Base-by-base conservation (phyloP, 2,329 filamentous ascomycete species). In the Chaetothyriales sp. region DNA sequence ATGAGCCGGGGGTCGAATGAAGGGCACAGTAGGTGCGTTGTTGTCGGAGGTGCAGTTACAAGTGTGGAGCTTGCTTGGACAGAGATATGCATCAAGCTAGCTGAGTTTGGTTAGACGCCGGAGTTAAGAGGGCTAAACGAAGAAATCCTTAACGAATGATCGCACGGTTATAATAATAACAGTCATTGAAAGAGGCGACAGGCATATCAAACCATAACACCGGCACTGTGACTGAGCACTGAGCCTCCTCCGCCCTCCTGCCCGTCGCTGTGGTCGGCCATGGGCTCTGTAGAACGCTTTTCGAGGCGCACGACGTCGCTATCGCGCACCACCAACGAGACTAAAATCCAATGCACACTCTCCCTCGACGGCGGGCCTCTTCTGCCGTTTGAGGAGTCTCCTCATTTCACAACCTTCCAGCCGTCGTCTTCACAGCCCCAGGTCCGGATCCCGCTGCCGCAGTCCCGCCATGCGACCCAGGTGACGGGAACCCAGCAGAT, bases 281-380 rank as follows among this genome's bases (percentile, higher is more conserved):
- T 59, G 56, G 55, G 55, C 20, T 60, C 60, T 25, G 49, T 57
- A 36, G 57, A 55, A 44, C 45, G 54, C 46, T 19, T 54, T 45
- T 42, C 55, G 2, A 82, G 88, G 44, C 84, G 90, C 64, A 86
- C 83, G 67, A 81, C 86, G 48, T 79, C 82, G 50, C 73, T 96
- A 61, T 81, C 84, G 57, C 87, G 92, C 66, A 83, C 90, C 69
- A 98, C 92, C 63, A 96, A 96, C 73, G 92, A 98, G 74, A 98
- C 92, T 65, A 95, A 93, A 67, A 94, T 98, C 68, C 82, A 92
- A 65, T 76, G 96, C 57, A 86, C 86, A 42, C 76, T 98, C 61
- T 95, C 92, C 70, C 78, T 98, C 55, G 92, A 98, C 69, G 92
- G 92, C 65, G 92, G 90, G 62, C 57, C 65, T 20, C 46, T 60